A percentile compares a stretch with the other conserved stretches of the same genome.
These are phyloP conservation scores for Linum lewisii DNA, from an alignment of 345 rosid genomes.

Conservation along the genomic window DNA sequence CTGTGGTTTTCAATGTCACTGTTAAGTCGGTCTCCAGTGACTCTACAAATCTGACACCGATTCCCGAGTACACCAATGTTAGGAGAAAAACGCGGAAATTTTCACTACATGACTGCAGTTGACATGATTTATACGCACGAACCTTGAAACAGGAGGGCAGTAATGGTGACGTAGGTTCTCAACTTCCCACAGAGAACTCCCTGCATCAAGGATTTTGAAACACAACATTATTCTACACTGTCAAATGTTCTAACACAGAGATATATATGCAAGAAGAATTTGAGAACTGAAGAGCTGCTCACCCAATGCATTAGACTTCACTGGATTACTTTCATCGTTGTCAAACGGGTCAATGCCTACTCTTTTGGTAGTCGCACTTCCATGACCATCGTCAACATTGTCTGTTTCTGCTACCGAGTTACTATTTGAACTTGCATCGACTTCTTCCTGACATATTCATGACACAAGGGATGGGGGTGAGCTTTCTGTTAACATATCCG, in stretches of 20 bases:
- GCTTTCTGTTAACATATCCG: no score
- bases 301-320: constrained; percentile 62
- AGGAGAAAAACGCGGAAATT: background rate
- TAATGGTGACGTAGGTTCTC: constrained; percentile 79
- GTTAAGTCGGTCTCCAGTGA: constrained; percentile 90
- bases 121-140: background rate
- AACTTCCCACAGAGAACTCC: constrained; percentile 93
- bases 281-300: background rate
- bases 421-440: constrained; percentile 18
- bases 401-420: constrained; percentile 28
- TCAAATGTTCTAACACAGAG: background rate
- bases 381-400: constrained; percentile 18
- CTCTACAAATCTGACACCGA: constrained; percentile 49
- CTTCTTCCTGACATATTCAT: background rate
- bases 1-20: constrained; percentile 66
- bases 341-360: constrained; percentile 62
- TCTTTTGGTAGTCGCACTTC: constrained; percentile 16
- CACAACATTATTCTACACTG: background rate
- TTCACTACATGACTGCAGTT: background rate
- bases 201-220: constrained; percentile 27
- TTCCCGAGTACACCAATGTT: background rate
- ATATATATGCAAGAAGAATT: background rate
- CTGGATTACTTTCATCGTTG: constrained; percentile 47
- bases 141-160: constrained; percentile 97
- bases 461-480: background rate